Conservation (phyloP, 1,284 basidiomycete genomes). For the Rhizopogon hawkerae region DNA sequence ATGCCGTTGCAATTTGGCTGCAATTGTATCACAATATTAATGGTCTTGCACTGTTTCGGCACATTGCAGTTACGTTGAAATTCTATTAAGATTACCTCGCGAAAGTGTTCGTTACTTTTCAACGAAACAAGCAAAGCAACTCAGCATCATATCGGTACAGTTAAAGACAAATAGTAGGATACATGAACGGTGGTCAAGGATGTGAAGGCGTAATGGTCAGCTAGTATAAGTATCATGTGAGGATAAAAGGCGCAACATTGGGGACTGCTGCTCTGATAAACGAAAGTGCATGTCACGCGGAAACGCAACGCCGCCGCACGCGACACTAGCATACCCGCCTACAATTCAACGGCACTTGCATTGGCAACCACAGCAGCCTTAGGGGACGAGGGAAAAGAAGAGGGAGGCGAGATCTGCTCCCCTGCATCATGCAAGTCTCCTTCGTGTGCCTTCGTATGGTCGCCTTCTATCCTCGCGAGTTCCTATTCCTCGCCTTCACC, state of each 20-base stretch:
- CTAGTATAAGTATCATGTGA: conserved; percentile 13
- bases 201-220: conserved; percentile 5
- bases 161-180: conserved; percentile 9
- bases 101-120: too few relatives aligned
- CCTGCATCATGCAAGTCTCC: conserved; percentile 11
- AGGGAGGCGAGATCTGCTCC: conserved; percentile 12
- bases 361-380: conserved; percentile 2
- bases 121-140: too few relatives aligned
- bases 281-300: conserved; percentile 5
- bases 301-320: conserved; percentile 6
- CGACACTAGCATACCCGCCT: conserved; percentile 3
- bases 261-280: conserved; percentile 5
- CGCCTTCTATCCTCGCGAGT: conserved; percentile 52
- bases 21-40: too few relatives aligned
- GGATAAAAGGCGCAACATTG: conserved; percentile 19
- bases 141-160: conserved; percentile 9
- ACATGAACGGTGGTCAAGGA: conserved; percentile 10
- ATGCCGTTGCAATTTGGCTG: too few relatives aligned
- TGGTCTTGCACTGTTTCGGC: too few relatives aligned
- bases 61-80: too few relatives aligned
- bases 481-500: conserved; percentile 52
- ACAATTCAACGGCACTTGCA: conserved; percentile 10
- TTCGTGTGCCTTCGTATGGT: conserved; percentile 12
- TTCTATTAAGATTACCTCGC: too few relatives aligned
- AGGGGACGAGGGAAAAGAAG: conserved; percentile 10